Base-by-base conservation (phyloP, 2,329 filamentous ascomycete species). In the Macroventuria anomochaeta region DNA sequence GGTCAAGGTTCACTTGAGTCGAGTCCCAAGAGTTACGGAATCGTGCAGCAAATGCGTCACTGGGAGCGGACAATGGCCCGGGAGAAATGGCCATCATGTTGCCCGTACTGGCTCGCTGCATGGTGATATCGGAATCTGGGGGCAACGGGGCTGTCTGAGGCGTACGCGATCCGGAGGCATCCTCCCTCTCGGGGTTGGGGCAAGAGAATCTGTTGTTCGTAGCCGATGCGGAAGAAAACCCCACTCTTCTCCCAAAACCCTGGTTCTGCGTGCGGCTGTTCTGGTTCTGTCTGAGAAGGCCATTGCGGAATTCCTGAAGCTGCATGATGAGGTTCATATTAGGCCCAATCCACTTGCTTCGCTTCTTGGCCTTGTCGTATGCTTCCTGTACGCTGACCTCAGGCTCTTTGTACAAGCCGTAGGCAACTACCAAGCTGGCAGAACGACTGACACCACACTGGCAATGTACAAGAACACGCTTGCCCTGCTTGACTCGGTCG, bases 311-410 rank as follows among this genome's bases (percentile, higher is more conserved):
- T 67, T 93, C 90, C 71, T 93, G 90, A 40, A 96, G 78, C 62
- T 91, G 92, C 80, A 95, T 95, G 82, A 96, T 92, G 62, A 96
- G 80, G 62, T 90, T 90, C 91, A 96, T 96, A 73, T 96, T 96
- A 0, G 90, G 90, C 53, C 90, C 92, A 64, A 96, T 93, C 90
- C 91, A 96, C 68, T 83, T 86, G 73, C 90, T 95, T 76, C 89
- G 89, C 47, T 85, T 82, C 75, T 96, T 91, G 2, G 91, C 90
- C 2, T 87, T 83, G 69, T 91, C 86, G 70, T 95, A 95, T 2
- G 90, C 89, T 70, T 93, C 89, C 67, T 93, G 92, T 46, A 93
- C 89, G 62, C 83, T 90, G 65, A 91, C 77, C 5, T 86, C 82
- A 1, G 90, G 89, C 55, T 91, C 89, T 69, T 88, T 88, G 73